phyloP scores from a whole-genome alignment of 331 rosid genomes.

The Erythrophleum ivorense region DNA sequence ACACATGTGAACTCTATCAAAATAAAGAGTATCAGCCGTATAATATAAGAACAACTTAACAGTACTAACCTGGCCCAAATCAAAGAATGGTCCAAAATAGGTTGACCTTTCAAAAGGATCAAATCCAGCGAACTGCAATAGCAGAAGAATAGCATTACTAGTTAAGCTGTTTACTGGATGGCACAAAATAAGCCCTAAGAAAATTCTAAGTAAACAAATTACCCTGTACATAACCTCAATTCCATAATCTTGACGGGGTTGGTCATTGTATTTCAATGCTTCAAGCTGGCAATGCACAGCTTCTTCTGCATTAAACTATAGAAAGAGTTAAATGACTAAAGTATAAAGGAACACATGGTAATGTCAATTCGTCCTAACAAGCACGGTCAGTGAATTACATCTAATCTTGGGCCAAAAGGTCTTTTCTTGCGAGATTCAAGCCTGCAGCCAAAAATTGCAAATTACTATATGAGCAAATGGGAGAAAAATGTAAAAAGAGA shows the following conservation, averaged over 20 bases:
- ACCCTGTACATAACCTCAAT: slow-evolving; percentile 95
- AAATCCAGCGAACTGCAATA: slow-evolving; percentile 84
- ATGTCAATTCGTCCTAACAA: slow-evolving; percentile 5
- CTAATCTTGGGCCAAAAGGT: slow-evolving; percentile 81
- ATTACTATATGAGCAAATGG: neutral
- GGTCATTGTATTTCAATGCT: slow-evolving; percentile 73
- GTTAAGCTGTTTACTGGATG: neutral
- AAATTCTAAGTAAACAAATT: slow-evolving; percentile 5
- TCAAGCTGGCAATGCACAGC: slow-evolving; percentile 81
- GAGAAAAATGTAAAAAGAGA: neutral
- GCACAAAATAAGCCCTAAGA: neutral
- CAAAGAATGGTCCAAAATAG: slow-evolving; percentile 95
- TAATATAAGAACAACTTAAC: neutral
- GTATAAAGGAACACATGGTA: neutral
- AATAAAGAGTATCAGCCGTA: neutral
- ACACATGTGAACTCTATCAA: slow-evolving; percentile 17
- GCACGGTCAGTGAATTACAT: slow-evolving; percentile 49
- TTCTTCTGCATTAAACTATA: slow-evolving; percentile 90
- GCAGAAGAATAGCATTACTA: neutral
- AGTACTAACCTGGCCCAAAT: slow-evolving; percentile 82
- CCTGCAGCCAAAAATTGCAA: slow-evolving; percentile 49
- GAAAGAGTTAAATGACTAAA: slow-evolving; percentile 12
- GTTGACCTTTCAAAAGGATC: slow-evolving; percentile 96
- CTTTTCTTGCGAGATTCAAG: slow-evolving; percentile 84
- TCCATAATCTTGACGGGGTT: slow-evolving; percentile 88